Evolutionary conservation across 345 rosid species (phyloP).

Genomic region (Erucastrum elatum): DNA sequence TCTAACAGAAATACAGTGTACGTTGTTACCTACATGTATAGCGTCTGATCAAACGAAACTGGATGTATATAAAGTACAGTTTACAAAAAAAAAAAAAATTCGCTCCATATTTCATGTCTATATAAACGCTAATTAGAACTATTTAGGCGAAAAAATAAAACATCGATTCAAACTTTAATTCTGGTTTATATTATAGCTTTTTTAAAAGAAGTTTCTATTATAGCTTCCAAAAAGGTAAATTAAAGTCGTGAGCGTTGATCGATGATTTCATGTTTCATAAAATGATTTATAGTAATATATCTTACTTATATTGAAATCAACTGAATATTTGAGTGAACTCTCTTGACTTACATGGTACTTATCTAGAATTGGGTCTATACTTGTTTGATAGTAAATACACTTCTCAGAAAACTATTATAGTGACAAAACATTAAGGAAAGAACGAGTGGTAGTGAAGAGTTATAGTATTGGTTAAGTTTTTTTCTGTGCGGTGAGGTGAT

Average conservation of each 20-base stretch:
- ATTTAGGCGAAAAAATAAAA: too few species aligned
- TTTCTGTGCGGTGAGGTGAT: slow-evolving; percentile 29
- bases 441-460: slow-evolving; percentile 41
- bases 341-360: not conserved
- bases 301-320: not conserved
- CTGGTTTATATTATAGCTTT: not conserved
- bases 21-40: not conserved
- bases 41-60: not conserved
- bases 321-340: not conserved
- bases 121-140: not conserved
- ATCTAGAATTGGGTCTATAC: not conserved
- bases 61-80: not conserved
- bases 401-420: not conserved
- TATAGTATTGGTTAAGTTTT: not conserved
- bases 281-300: not conserved
- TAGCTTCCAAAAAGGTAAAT: not conserved
- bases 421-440: slow-evolving; percentile 25
- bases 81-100: too few species aligned
- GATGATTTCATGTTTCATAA: not conserved
- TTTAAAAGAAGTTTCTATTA: not conserved
- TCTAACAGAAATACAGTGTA: not conserved
- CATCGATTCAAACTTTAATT: not conserved
- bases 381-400: slow-evolving; percentile 2
- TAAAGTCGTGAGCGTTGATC: not conserved
- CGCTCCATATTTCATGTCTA: not conserved